Conservation (phyloP, 2,329 filamentous ascomycete genomes). For the Hawksworthiomyces lignivorus region DNA sequence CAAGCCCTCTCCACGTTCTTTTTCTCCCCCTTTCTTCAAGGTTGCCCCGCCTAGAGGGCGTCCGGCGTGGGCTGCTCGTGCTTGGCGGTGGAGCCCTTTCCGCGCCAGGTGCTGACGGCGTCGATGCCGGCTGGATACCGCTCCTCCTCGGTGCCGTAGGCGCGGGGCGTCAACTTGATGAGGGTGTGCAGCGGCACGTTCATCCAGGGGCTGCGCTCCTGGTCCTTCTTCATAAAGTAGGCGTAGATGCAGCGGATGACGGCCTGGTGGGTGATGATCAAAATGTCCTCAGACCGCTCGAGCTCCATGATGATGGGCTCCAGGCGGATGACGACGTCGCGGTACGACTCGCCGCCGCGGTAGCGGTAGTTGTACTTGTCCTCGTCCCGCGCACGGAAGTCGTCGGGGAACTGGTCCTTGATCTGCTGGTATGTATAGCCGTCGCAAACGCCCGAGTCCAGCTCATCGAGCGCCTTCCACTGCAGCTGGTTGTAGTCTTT, state of each 20-base stretch:
- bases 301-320: conserved; percentile 99
- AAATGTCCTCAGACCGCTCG: conserved; percentile 89
- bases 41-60: conserved; percentile 11
- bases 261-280: conserved; percentile 96
- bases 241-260: conserved; percentile 96
- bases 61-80: conserved; percentile 57
- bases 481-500: conserved; percentile 84
- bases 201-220: conserved; percentile 94
- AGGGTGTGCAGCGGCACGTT: conserved; percentile 93
- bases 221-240: conserved; percentile 97
- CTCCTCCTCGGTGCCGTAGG: conserved; percentile 88
- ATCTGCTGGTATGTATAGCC: conserved; percentile 95
- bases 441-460: conserved; percentile 94
- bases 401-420: conserved; percentile 81
- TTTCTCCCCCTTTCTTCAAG: too few species aligned
- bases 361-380: conserved; percentile 99
- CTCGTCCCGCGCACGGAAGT: conserved; percentile 90
- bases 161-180: conserved; percentile 91
- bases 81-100: conserved; percentile 85
- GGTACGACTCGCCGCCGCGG: conserved; percentile 88
- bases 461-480: conserved; percentile 97
- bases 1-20: too few species aligned
- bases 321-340: conserved; percentile 92
- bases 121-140: conserved; percentile 85
- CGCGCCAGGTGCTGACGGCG: conserved; percentile 92